Evolutionary conservation across 1,284 basidiomycete genomes (phyloP).

Genomic region (Flammula alnicola): DNA sequence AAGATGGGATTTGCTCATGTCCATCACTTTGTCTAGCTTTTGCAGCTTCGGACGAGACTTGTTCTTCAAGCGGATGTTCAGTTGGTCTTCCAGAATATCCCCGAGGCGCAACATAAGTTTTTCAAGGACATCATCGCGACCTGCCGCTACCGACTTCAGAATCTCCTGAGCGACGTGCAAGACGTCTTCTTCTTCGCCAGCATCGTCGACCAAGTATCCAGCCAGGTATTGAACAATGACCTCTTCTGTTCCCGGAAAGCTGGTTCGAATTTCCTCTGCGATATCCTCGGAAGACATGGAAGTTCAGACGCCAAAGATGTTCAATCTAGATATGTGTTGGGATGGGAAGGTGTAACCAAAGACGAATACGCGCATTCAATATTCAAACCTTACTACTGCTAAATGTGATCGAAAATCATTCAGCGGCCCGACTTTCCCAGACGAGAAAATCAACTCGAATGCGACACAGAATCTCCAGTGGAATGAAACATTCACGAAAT

Average conservation of each 20-base stretch:
- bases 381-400: not conserved
- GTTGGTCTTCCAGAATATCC: slow-evolving; percentile 67
- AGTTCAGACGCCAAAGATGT: not conserved
- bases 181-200: slow-evolving; percentile 90
- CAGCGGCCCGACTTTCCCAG: slow-evolving; percentile 1
- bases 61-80: slow-evolving; percentile 60
- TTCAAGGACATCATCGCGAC: slow-evolving; percentile 56
- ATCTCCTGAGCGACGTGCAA: slow-evolving; percentile 80
- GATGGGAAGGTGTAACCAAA: too few relatives aligned
- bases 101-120: slow-evolving; percentile 73
- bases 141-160: slow-evolving; percentile 72
- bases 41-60: slow-evolving; percentile 64
- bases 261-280: slow-evolving; percentile 77
- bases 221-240: slow-evolving; percentile 92
- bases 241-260: slow-evolving; percentile 90
- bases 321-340: not conserved
- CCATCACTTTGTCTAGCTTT: slow-evolving; percentile 92
- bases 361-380: too few relatives aligned
- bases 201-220: slow-evolving; percentile 92
- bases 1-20: slow-evolving; percentile 88
- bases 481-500: too few relatives aligned
- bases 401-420: slow-evolving; percentile 1
- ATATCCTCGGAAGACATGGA: slow-evolving; percentile 68
- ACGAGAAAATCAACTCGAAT: too few relatives aligned
- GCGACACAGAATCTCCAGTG: too few relatives aligned